Percentiles rank a stretch among this genome's conserved stretches.
Evolutionary conservation across 2,329 filamentous ascomycete species (phyloP).

Genomic region (Alternaria arborescens): DNA sequence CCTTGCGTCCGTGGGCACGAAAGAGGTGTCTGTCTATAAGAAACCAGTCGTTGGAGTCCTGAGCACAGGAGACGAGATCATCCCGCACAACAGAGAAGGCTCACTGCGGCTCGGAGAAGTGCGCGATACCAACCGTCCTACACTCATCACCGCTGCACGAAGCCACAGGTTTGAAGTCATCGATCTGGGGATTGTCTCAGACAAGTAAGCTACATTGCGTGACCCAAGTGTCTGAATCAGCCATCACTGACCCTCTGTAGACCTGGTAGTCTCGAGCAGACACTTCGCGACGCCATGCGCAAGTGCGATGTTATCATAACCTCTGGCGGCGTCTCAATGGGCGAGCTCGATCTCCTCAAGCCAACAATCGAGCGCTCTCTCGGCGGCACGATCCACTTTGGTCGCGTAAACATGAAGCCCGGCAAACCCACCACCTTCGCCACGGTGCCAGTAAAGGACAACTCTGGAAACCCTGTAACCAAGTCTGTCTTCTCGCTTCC

Average conservation of each 20-base stretch:
- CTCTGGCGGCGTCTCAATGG: conserved; percentile 96
- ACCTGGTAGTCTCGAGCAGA: conserved; percentile 76
- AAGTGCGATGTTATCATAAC: conserved; percentile 85
- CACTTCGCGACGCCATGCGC: conserved; percentile 77
- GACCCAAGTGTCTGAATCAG: not conserved
- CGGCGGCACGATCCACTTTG: conserved; percentile 94
- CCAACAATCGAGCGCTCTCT: conserved; percentile 91
- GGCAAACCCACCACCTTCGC: conserved; percentile 98
- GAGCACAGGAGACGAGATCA: conserved; percentile 94
- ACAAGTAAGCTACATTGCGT: conserved; percentile 59
- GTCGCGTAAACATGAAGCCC: conserved; percentile 96
- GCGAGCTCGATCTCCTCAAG: conserved; percentile 94
- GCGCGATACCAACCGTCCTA: conserved; percentile 90
- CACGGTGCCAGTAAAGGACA: conserved; percentile 73
- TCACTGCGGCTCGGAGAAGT: conserved; percentile 81
- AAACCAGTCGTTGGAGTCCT: conserved; percentile 84
- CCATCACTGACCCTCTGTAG: conserved; percentile 46
- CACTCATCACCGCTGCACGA: conserved; percentile 78
- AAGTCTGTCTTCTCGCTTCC: conserved; percentile 89
- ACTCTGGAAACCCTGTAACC: conserved; percentile 62
- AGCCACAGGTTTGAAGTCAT: conserved; percentile 80
- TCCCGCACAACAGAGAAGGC: conserved; percentile 72
- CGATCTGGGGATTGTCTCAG: conserved; percentile 85
- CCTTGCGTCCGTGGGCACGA: conserved; percentile 82
- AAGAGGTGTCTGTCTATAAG: conserved; percentile 74